Base-by-base conservation (phyloP, 352 stramenopile genomes). In the Peronospora destructor region DNA sequence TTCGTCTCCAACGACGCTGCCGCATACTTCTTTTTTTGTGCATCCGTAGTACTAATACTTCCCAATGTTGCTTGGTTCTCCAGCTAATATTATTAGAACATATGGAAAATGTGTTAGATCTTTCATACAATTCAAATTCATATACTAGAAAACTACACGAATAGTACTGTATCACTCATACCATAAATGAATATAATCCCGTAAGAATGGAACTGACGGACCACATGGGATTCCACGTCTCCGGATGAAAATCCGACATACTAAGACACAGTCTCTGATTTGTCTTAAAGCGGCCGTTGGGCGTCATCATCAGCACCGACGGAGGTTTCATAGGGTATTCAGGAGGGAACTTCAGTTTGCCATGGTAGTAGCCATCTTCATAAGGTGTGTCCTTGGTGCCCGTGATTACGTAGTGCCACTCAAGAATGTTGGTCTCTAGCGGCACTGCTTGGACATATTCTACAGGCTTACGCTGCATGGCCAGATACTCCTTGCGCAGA, bases 171-270 rank as follows among this genome's bases (percentile, higher is more conserved):
- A 34, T 53, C 21, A 1, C 11, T 47, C 37, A 5, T 64, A 89
- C 77, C 87, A 97, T 96, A 64, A 98, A 98, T 3, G 88, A 97
- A 58, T 96, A 96, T 11, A 98, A 66, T 0, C 94, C 94, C 38
- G 87, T 97, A 48, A 98, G 73, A 60, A 98, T 98, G 33, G 91
- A 97, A 52, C 76, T 91, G 28, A 98, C 88, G 28, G 76, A 94
- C 93, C 93, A 98, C 86, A 97, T 96, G 16, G 94, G 94, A 66
- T 98, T 98, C 94, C 94, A 98, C 11, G 82, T 95, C 65, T 97
- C 91, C 6, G 90, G 90, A 53, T 98, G 92, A 67, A 96, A 98
- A 64, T 98, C 93, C 40, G 81, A 95, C 91, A 98, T 98, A 56
- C 73, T 94, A 4, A 98, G 69, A 75, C 94, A 98, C 36, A 98